Percentiles rank a stretch among this genome's conserved stretches.
phyloP scores from a whole-genome alignment of 164 flowering plant species.

The Berberis thunbergii region DNA sequence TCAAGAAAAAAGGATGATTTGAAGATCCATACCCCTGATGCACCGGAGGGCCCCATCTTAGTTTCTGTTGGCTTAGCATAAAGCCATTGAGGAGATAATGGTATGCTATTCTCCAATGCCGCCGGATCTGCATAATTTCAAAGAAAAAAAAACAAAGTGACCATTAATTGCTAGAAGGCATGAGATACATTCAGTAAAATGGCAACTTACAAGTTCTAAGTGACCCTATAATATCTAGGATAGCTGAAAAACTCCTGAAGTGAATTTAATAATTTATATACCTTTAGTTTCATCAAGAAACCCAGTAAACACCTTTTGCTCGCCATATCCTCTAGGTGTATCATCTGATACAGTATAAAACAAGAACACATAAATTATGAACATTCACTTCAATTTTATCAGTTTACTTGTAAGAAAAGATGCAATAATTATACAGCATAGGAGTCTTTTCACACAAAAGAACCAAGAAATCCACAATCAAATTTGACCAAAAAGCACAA shows the following conservation, averaged over 20 bases:
- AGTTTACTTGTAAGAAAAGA: too few species aligned
- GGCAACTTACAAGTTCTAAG: too few species aligned
- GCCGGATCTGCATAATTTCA: slow-evolving; percentile 47
- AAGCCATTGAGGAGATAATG: slow-evolving; percentile 96
- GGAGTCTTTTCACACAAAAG: too few species aligned
- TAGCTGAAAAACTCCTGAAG: too few species aligned
- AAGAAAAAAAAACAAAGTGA: not conserved
- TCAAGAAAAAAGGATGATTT: not conserved
- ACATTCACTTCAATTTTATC: too few species aligned
- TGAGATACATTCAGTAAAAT: too few species aligned
- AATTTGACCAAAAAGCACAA: too few species aligned
- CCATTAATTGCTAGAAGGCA: too few species aligned
- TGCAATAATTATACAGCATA: too few species aligned
- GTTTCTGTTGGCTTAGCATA: slow-evolving; percentile 69
- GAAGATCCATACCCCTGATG: slow-evolving; percentile 17
- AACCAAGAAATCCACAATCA: too few species aligned
- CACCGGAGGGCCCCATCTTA: slow-evolving; percentile 26
- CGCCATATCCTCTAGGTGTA: slow-evolving; percentile 33
- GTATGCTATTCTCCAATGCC: slow-evolving; percentile 64
- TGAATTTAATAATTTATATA: slow-evolving; percentile 3
- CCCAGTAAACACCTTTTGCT: slow-evolving; percentile 36
- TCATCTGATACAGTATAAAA: slow-evolving; percentile 23
- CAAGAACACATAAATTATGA: not conserved
- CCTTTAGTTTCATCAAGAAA: slow-evolving; percentile 65
- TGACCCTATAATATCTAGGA: too few species aligned